Evolutionary conservation across 257 asterid species (phyloP), one percentile per base, ranked within the genome.

Genomic region (Eustoma russellianum): DNA sequence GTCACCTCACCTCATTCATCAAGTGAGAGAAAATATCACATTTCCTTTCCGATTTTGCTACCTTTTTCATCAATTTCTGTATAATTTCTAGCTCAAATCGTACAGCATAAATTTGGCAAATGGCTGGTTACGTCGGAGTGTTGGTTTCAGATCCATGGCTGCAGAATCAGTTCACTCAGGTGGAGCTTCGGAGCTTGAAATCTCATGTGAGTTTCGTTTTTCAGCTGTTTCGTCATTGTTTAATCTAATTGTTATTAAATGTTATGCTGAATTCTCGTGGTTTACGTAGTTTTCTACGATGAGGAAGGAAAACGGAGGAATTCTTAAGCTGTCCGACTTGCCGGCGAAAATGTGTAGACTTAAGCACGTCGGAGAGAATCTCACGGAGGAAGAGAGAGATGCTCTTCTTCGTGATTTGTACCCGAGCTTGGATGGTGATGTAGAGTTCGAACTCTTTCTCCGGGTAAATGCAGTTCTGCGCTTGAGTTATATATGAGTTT

Each of bases 111-210:
- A 24, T 24, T 24, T 60, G 50, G 13, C 18, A 7, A 68, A 88
- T 84, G 97, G 95, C 97, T 28, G 89, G 82, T 5, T 88, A 83
- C 43, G 78, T 71, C 17, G 97, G 97, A 34, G 94, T 88, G 40
- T 57, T 85, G 60, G 86, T 85, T 13, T 86, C 97, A 55, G 95
- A 89, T 89, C 95, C 93, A 46, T 86, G 97, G 97, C 87, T 89
- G 33, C 97, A 89, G 86, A 89, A 78, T 56, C 94, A 89, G 79
- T 89, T 86, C 59, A 86, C 95, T 53, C 97, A 89, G 78, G 95
- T 81, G 41, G 97, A 89, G 81, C 93, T 86, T 47, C 82, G 96
- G 55, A 87, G 69, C 70, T 75, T 89, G 71, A 86, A 86, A 70
- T 61, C 93, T 55, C 86, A 86, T 9, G 94, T 86, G 61, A 83